Conservation (phyloP, 1,284 basidiomycete species). For the Boletus semigastroideus region DNA sequence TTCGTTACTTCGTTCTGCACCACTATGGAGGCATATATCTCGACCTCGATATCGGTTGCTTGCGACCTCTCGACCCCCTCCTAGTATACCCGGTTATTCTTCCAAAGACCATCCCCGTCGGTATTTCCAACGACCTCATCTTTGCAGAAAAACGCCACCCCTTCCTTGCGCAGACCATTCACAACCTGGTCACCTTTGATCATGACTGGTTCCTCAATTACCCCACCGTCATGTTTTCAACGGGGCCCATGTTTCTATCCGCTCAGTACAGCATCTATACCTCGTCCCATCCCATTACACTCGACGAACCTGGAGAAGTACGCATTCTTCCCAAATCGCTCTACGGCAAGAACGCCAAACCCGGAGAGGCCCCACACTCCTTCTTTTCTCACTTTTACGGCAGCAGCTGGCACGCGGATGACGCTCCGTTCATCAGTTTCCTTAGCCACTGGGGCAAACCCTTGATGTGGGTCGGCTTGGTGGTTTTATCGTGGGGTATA, state of each 20-base stretch:
- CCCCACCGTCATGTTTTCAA: constrained; percentile 99
- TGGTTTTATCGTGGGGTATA: constrained; percentile 69
- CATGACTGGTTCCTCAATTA: constrained; percentile 94
- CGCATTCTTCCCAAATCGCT: constrained; percentile 91
- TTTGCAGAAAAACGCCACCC: constrained; percentile 85
- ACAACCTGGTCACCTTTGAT: constrained; percentile 91
- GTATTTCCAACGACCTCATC: constrained; percentile 97
- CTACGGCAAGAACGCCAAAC: constrained; percentile 94
- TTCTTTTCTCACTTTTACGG: constrained; percentile 98
- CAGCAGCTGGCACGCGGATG: constrained; percentile 94
- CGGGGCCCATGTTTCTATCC: constrained; percentile 92
- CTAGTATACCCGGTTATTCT: constrained; percentile 88
- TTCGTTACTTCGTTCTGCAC: constrained; percentile 97
- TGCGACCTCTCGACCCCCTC: constrained; percentile 87
- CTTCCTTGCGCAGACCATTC: constrained; percentile 91
- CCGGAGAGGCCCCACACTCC: constrained; percentile 81
- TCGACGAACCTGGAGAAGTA: constrained; percentile 59
- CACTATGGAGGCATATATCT: constrained; percentile 96
- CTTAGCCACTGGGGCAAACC: constrained; percentile 83
- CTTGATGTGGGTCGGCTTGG: constrained; percentile 80
- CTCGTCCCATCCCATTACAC: constrained; percentile 65
- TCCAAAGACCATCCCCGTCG: constrained; percentile 94
- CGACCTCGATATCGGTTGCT: constrained; percentile 96
- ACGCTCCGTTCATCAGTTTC: constrained; percentile 91
- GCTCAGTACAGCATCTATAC: constrained; percentile 84